Percentiles rank a stretch among this genome's conserved stretches.
phyloP scores from a whole-genome alignment of 306 rosid genomes.

The Vigna angularis region DNA sequence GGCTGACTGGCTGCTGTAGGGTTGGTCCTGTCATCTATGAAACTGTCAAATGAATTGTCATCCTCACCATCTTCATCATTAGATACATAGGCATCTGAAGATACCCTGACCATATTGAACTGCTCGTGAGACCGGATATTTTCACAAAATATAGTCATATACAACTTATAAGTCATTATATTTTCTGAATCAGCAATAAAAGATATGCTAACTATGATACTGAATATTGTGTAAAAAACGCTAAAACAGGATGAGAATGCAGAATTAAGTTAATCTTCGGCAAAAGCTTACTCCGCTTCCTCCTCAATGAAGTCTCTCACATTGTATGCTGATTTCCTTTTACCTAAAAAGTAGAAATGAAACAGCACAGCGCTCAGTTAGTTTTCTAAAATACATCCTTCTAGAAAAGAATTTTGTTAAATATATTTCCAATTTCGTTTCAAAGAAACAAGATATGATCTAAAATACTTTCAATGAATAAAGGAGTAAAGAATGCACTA shows the following conservation, averaged over 20 bases:
- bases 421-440: constrained; percentile 27
- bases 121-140: constrained; percentile 44
- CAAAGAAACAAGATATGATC: constrained; percentile 26
- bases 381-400: constrained; percentile 19
- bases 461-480: constrained; percentile 5
- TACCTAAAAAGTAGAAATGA: constrained; percentile 59
- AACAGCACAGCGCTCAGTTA: constrained; percentile 32
- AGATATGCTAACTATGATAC: neutral
- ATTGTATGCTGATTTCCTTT: constrained; percentile 53
- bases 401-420: constrained; percentile 24
- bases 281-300: constrained; percentile 90
- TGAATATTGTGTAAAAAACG: constrained; percentile 19
- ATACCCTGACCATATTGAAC: constrained; percentile 61
- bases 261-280: constrained; percentile 29
- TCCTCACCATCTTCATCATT: constrained; percentile 79
- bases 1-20: constrained; percentile 66
- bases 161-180: constrained; percentile 28
- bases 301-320: constrained; percentile 79
- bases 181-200: constrained; percentile 8
- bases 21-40: constrained; percentile 89
- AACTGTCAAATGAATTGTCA: constrained; percentile 69
- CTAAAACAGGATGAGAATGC: constrained; percentile 40
- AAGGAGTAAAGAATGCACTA: constrained; percentile 31
- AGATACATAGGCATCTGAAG: constrained; percentile 67
- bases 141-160: constrained; percentile 20